A percentile compares a stretch with the other conserved stretches of the same genome.
phyloP scores from a whole-genome alignment of 306 rosid species.

The Acacia confusa region DNA sequence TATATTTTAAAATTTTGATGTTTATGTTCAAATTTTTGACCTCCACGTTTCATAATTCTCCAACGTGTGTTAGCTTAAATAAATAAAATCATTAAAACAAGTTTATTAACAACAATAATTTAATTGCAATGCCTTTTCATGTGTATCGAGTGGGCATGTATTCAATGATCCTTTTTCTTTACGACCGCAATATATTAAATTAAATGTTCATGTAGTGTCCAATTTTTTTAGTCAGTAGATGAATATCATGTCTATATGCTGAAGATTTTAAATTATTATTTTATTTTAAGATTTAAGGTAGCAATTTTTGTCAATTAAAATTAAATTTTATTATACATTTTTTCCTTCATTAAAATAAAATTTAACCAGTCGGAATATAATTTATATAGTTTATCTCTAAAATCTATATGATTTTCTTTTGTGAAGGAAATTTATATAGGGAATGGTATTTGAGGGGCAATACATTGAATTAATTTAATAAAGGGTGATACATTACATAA shows the following conservation, averaged over 20 bases:
- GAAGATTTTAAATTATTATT: neutral
- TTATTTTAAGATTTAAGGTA: too few relatives aligned
- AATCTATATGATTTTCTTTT: too few relatives aligned
- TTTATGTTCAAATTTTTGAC: neutral
- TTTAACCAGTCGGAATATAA: too few relatives aligned
- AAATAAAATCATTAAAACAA: neutral
- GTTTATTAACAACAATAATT: neutral
- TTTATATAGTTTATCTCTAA: too few relatives aligned
- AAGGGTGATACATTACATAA: too few relatives aligned
- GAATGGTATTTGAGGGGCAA: too few relatives aligned
- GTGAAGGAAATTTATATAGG: too few relatives aligned
- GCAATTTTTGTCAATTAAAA: neutral
- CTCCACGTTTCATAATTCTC: neutral
- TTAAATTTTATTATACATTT: too few relatives aligned
- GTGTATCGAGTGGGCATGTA: neutral
- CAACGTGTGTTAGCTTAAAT: neutral
- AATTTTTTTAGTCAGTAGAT: neutral
- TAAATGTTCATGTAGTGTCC: neutral
- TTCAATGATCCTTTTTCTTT: neutral
- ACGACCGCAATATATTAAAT: neutral
- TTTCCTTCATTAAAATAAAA: too few relatives aligned
- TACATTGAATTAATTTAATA: too few relatives aligned
- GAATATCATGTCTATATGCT: neutral
- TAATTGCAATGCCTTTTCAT: neutral
- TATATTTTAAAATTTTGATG: neutral